Base-by-base conservation (phyloP, 352 stramenopile genomes). In the Globisporangium okanoganense region DNA sequence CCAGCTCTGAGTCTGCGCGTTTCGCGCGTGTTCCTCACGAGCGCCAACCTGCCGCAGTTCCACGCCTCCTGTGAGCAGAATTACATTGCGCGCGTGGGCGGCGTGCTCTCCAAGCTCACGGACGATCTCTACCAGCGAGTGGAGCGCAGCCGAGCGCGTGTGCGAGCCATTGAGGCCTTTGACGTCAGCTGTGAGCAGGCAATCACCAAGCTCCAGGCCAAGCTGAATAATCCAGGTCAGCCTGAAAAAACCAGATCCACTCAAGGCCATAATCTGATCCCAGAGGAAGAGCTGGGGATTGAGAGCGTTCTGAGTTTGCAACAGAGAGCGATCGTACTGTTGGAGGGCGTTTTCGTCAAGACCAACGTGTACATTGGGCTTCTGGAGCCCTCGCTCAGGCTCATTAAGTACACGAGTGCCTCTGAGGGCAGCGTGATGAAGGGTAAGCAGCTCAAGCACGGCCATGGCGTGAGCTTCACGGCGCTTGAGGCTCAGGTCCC, bases 351-450 rank as follows among this genome's bases (percentile, higher is more conserved):
- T 0, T 60, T 94, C 4, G 27, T 36, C 13, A 66, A 61, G 27
- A 72, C 79, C 0, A 72, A 81, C 25, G 73, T 88, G 22, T 94
- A 91, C 63, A 67, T 91, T 56, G 85, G 70, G 0, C 63, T 92
- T 31, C 67, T 78, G 36, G 78, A 94, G 53, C 81, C 85, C 12
- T 71, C 71, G 6, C 50, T 76, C 1, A 62, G 71, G 16, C 59
- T 72, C 16, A 53, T 94, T 0, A 53, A 50, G 5, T 94, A 84
- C 50, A 85, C 83, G 0, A 73, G 69, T 35, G 79, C 85, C 0
- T 86, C 85, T 0, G 59, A 61, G 0, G 58, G 24, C 1, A 94
- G 85, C 31, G n/a, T 55, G 8, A 92, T 92, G 85, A 59, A 65
- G 2, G 69, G 66, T 3, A 94, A 91, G 52, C 69, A 78, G 13